Evolutionary conservation across 2,329 filamentous ascomycete species (phyloP).

Genomic region (Neurospora crassa): DNA sequence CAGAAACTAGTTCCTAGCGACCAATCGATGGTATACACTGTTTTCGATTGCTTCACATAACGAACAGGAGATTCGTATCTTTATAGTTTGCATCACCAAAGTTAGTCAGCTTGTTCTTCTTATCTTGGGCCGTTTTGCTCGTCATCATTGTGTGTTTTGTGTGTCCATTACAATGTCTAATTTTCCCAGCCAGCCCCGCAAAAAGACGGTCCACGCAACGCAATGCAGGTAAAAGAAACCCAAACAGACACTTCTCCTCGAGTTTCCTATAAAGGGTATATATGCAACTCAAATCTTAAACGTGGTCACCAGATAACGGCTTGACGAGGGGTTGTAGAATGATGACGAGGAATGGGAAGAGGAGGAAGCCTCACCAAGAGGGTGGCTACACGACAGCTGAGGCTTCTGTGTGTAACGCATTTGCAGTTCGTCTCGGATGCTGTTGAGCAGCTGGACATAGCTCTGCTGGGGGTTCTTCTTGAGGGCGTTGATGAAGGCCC

Average conservation of each 20-base stretch:
- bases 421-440: slow-evolving; percentile 83
- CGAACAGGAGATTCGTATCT: slow-evolving; percentile 56
- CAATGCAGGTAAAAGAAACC: background rate
- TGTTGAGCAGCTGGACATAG: slow-evolving; percentile 94
- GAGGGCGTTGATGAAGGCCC: slow-evolving; percentile 86
- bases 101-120: slow-evolving; percentile 2
- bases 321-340: background rate
- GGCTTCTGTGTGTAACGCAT: slow-evolving; percentile 90
- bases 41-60: slow-evolving; percentile 45
- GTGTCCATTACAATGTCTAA: slow-evolving; percentile 11
- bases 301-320: slow-evolving; percentile 11
- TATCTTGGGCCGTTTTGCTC: background rate
- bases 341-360: background rate
- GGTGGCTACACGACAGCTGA: slow-evolving; percentile 93
- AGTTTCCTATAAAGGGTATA: background rate
- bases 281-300: slow-evolving; percentile 14
- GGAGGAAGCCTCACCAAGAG: slow-evolving; percentile 60
- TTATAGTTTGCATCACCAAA: slow-evolving; percentile 2
- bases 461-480: slow-evolving; percentile 98
- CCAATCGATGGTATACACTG: background rate
- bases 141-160: slow-evolving; percentile 6
- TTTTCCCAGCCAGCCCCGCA: background rate
- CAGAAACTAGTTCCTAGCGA: background rate
- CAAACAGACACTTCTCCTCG: background rate
- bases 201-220: background rate